Percentiles rank a stretch among this genome's conserved stretches.
These are phyloP conservation scores for Amauroascus niger DNA, from an alignment of 2,329 filamentous ascomycete genomes.

Conservation along the genomic window DNA sequence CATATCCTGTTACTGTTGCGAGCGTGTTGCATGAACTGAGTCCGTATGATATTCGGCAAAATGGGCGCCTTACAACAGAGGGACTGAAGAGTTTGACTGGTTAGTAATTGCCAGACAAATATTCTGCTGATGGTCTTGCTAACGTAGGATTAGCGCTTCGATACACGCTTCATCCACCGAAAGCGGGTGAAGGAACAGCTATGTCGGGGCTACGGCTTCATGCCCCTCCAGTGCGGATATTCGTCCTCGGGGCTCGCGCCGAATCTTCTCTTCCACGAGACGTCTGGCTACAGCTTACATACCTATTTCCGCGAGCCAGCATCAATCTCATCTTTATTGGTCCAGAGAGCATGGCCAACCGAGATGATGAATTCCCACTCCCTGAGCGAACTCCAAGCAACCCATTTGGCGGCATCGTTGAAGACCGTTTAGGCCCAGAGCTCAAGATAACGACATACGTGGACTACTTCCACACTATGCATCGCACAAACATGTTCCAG, in stretches of 20 bases:
- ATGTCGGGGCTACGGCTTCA: conserved; percentile 73
- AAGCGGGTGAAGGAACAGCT: conserved; percentile 60
- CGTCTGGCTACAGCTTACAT: conserved; percentile 86
- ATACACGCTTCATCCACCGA: conserved; percentile 85
- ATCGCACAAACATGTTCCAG: conserved; percentile 79
- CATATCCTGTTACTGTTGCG: conserved; percentile 84
- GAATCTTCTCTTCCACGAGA: conserved; percentile 91
- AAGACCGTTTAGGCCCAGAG: conserved; percentile 75
- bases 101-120: conserved; percentile 39
- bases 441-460: conserved; percentile 98
- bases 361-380: conserved; percentile 84
- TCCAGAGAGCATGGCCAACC: conserved; percentile 89
- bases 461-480: conserved; percentile 95
- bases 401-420: conserved; percentile 86
- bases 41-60: conserved; percentile 71
- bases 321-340: conserved; percentile 92
- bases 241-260: conserved; percentile 89
- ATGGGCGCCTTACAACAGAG: conserved; percentile 69
- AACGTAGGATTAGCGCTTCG: conserved; percentile 56
- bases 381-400: conserved; percentile 76
- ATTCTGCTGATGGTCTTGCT: conserved; percentile 14
- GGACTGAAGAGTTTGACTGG: conserved; percentile 89
- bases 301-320: conserved; percentile 84
- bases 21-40: conserved; percentile 91
- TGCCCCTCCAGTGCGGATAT: conserved; percentile 80